Evolutionary conservation across 2,329 filamentous ascomycete genomes (phyloP), one percentile per base, ranked within the genome.

Genomic region (Westerdykella aurantiaca): DNA sequence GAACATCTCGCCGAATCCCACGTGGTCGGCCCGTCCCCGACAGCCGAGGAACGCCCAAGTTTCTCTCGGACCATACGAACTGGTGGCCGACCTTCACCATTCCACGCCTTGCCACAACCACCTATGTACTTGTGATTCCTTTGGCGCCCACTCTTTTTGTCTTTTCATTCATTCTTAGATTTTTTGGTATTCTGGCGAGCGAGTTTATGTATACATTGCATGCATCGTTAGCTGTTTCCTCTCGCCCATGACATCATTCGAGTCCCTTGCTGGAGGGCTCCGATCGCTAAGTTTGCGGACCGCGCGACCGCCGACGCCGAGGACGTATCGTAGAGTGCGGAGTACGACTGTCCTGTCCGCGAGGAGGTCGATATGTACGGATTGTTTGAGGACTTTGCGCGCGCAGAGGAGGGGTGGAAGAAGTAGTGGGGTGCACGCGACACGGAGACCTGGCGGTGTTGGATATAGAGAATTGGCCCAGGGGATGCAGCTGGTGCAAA

Each of bases 231-330:
- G 11, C 23, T 33, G 16, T 17, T 14, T 9, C 10, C 14, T 39
- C 38, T 10, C 42, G 43, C 41, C 50, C 34, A 66, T 66, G 63
- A 64, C 61, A 61, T 64, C 63, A 65, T 55, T 51, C 49, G 60
- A 58, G 41, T 57, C 53, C 33, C 50, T 65, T 45, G 33, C 33
- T 18, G 33, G 33, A 47, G 58, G 51, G 44, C 47, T 64, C 35
- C 53, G 53, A 37, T 49, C 51, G 37, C 55, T 63, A 45, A 29
- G 25, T 29, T 29, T 29, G 25, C 25, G 25, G 25, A 29, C 25
- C 25, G 25, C 25, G 25, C 25, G 25, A 29, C 25, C 25, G 25
- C 7, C 25, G 25, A 29, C 25, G 25, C 25, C 25, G 25, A 29
- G 25, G 25, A 29, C 25, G 25, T 29, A 33, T 9, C 43, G 12